These are phyloP conservation scores for Moniliophthora roreri DNA, from an alignment of 1,284 basidiomycete genomes.

Conservation along the genomic window DNA sequence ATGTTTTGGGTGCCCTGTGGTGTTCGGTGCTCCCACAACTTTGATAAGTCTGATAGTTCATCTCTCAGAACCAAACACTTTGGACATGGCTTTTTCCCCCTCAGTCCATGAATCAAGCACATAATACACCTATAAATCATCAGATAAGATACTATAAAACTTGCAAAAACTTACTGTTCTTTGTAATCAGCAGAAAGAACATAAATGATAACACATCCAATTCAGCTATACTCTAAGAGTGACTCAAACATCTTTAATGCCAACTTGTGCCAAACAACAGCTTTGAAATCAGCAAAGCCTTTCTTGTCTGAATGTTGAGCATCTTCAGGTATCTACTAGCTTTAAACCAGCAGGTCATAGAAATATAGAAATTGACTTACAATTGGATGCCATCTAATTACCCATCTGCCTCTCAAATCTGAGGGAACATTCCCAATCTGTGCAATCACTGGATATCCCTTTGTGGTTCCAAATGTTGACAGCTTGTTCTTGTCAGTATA, in stretches of 20 bases:
- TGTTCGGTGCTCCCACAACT: slow-evolving; percentile 18
- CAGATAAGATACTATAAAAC: background rate
- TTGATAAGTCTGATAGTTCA: slow-evolving; percentile 21
- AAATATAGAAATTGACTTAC: slow-evolving; percentile 23
- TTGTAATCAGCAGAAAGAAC: slow-evolving; percentile 38
- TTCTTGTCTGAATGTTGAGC: slow-evolving; percentile 25
- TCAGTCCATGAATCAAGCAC: slow-evolving; percentile 30
- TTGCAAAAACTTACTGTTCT: slow-evolving; percentile 31
- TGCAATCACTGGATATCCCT: slow-evolving; percentile 44
- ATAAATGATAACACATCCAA: slow-evolving; percentile 26
- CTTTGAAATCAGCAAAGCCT: slow-evolving; percentile 31
- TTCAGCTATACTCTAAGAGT: slow-evolving; percentile 22
- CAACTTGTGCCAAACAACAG: slow-evolving; percentile 32
- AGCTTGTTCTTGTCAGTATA: slow-evolving; percentile 48
- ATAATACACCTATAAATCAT: slow-evolving; percentile 24
- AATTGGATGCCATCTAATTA: slow-evolving; percentile 46
- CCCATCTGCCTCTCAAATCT: slow-evolving; percentile 33
- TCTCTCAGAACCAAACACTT: slow-evolving; percentile 31
- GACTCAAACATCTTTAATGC: slow-evolving; percentile 27
- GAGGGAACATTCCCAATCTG: slow-evolving; percentile 34
- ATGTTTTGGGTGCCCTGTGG: slow-evolving; percentile 16
- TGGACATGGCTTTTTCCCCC: slow-evolving; percentile 30
- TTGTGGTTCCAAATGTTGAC: slow-evolving; percentile 40
- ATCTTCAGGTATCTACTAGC: slow-evolving; percentile 32
- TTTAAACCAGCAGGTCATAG: no score